Percentiles rank a stretch among this genome's conserved stretches.
These are phyloP conservation scores for Pseudogymnoascus sp. DNA, from an alignment of 2,329 filamentous ascomycete species.

Conservation along the genomic window DNA sequence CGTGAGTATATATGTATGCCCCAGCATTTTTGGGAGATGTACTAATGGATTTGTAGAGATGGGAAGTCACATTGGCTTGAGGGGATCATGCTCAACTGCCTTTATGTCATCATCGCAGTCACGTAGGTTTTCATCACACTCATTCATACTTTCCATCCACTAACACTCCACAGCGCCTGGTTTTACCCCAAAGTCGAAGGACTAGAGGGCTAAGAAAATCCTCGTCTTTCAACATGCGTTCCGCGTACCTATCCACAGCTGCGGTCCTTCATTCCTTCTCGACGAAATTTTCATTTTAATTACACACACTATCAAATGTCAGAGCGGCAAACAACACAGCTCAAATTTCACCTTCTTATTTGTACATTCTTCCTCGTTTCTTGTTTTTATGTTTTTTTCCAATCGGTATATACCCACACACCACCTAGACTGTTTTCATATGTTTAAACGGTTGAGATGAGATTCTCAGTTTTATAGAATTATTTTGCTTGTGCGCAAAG, in stretches of 20 bases:
- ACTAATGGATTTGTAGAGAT: conserved; percentile 35
- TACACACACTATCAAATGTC: neutral
- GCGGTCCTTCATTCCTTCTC: neutral
- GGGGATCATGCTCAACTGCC: conserved; percentile 61
- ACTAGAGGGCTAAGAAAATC: neutral
- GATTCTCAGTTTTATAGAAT: neutral
- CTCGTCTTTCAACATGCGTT: neutral
- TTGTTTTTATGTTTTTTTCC: neutral
- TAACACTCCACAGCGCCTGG: conserved; percentile 3
- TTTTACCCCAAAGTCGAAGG: conserved; percentile 10
- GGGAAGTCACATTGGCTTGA: conserved; percentile 79
- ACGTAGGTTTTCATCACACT: conserved; percentile 37
- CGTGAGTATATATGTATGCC: conserved; percentile 17
- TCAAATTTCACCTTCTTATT: neutral
- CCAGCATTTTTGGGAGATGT: neutral
- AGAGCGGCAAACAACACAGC: neutral
- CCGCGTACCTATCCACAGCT: neutral
- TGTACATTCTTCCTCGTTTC: neutral
- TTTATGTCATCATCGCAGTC: conserved; percentile 73
- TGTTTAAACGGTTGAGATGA: neutral
- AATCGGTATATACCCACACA: neutral
- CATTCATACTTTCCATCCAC: conserved; percentile 38
- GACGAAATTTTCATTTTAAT: neutral
- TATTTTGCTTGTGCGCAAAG: neutral
- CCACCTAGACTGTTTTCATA: neutral